These are phyloP conservation scores for Picea engelmannii DNA, from an alignment of 83 land plant species.

Conservation along the genomic window DNA sequence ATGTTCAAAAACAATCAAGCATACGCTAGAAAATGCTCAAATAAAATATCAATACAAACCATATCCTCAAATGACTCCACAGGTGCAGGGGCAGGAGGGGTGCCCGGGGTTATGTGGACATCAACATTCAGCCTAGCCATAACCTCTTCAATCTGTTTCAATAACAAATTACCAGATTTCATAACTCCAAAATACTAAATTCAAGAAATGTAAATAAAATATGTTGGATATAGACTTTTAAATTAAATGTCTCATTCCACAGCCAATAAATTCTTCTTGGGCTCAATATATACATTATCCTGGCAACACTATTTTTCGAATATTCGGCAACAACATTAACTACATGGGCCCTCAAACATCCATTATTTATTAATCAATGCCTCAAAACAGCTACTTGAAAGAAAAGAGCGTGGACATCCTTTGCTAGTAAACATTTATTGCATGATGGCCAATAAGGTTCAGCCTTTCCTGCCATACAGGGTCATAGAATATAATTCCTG, in stretches of 20 bases:
- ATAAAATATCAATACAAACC: constrained; percentile 27
- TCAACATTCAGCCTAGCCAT: constrained; percentile 76
- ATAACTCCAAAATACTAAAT: not conserved
- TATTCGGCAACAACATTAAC: not conserved
- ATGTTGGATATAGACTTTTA: no score
- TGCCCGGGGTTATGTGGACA: constrained; percentile 58
- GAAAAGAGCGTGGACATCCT: no score
- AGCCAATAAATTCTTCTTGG: not conserved
- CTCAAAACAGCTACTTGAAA: no score
- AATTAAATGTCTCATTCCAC: not conserved
- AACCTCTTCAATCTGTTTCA: constrained; percentile 64
- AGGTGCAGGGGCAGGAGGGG: constrained; percentile 67
- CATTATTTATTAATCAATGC: not conserved
- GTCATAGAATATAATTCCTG: no score
- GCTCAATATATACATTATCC: not conserved
- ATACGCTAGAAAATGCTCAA: not conserved
- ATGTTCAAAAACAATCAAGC: not conserved
- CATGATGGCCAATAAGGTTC: no score
- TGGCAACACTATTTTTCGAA: not conserved
- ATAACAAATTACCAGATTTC: not conserved
- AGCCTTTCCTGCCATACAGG: no score
- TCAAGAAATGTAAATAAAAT: not conserved
- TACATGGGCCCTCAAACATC: not conserved
- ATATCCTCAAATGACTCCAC: constrained; percentile 76
- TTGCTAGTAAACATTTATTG: no score